Percentiles rank a stretch among this genome's conserved stretches.
These are phyloP conservation scores for Eutrema salsugineum DNA, from an alignment of 441 rosid genomes.

Conservation along the genomic window DNA sequence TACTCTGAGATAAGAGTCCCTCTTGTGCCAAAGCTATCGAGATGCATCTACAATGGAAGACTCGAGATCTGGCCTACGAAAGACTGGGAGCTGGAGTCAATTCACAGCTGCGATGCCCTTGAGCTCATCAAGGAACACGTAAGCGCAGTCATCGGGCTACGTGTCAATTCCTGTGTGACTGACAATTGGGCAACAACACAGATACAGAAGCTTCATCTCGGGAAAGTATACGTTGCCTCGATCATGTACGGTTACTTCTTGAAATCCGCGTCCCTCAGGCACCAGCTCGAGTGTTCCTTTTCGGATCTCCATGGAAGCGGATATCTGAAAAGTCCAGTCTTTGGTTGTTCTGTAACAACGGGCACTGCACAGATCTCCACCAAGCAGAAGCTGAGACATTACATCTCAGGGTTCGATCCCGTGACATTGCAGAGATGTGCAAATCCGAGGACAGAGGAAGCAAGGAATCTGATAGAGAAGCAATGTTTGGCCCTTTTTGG, in stretches of 20 bases:
- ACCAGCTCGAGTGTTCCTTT: conserved; percentile 56
- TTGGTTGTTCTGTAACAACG: conserved; percentile 33
- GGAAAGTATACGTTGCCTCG: conserved; percentile 60
- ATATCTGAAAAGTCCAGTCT: conserved; percentile 42
- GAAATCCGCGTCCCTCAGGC: conserved; percentile 75
- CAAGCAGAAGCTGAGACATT: conserved; percentile 46
- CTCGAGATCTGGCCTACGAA: conserved; percentile 84
- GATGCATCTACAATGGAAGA: conserved; percentile 71
- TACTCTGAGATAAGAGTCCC: conserved; percentile 84
- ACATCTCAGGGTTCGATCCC: conserved; percentile 60
- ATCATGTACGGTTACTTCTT: conserved; percentile 83
- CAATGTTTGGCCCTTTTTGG: conserved; percentile 73
- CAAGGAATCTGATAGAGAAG: conserved; percentile 61
- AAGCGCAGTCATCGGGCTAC: conserved; percentile 67
- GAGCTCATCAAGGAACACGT: conserved; percentile 79
- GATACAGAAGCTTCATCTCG: conserved; percentile 46
- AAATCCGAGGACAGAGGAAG: conserved; percentile 65
- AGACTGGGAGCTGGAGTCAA: conserved; percentile 88
- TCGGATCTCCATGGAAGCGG: conserved; percentile 29
- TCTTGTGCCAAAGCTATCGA: conserved; percentile 79
- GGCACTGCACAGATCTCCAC: conserved; percentile 22
- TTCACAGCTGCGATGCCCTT: conserved; percentile 56
- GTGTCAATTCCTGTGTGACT: conserved; percentile 64
- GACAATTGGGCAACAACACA: conserved; percentile 83
- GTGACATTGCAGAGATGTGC: conserved; percentile 73